Conservation (phyloP, 2,329 filamentous ascomycete species). For the Lasiodiplodia hormozganensis region DNA sequence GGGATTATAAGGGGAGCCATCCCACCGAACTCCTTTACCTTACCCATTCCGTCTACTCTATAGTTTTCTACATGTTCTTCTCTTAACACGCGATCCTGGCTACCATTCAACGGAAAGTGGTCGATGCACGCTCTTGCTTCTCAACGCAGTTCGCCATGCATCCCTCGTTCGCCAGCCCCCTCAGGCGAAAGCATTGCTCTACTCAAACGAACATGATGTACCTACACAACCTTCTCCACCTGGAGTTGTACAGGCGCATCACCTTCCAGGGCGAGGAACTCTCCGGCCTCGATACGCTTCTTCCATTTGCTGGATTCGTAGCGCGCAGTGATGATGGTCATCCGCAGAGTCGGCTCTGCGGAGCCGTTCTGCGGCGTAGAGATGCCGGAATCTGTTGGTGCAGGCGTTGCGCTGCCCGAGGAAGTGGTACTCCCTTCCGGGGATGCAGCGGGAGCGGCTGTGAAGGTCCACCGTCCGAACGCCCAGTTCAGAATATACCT, state of each 20-base stretch:
- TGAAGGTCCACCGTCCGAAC: conserved; percentile 94
- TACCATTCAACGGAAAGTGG: neutral
- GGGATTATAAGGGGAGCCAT: neutral
- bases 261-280: conserved; percentile 45
- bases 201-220: neutral
- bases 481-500: conserved; percentile 98
- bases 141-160: neutral
- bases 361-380: conserved; percentile 52
- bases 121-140: neutral
- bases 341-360: conserved; percentile 64
- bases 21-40: neutral
- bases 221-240: conserved; percentile 18
- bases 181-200: neutral
- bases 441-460: conserved; percentile 56
- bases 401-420: conserved; percentile 35
- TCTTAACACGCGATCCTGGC: neutral
- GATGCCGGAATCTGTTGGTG: conserved; percentile 34
- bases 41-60: neutral
- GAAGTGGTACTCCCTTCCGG: conserved; percentile 34
- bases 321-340: conserved; percentile 77
- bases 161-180: neutral
- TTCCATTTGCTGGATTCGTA: conserved; percentile 80
- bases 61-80: neutral
- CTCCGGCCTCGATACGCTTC: conserved; percentile 70
- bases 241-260: conserved; percentile 15